Base-by-base conservation (phyloP, 2,329 filamentous ascomycete species). In the Sphaerulina vaccinii region DNA sequence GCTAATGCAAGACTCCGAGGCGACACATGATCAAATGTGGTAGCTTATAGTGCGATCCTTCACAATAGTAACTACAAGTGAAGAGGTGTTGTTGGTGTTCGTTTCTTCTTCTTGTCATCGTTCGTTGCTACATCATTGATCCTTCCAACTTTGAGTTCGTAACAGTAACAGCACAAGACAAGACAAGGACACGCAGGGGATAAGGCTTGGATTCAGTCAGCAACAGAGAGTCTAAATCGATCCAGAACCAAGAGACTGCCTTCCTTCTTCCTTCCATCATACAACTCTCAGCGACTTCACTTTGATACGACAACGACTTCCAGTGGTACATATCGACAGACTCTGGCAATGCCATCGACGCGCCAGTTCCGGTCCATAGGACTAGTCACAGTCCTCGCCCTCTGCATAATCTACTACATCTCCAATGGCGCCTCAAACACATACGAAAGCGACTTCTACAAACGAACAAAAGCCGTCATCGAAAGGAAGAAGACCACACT, bases 361-460 rank as follows among this genome's bases (percentile, higher is more conserved):
- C 84, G 89, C 59, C 84, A 88, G 62, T 66, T 89, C 63, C 84
- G 85, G 66, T 74, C 86, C 61, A 73, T 90, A 50, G 74, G 82
- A 58, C 75, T 91, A 63, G 75, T 85, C 51, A 76, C 84, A 50
- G 61, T 90, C 60, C 76, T 84, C 59, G 75, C 81, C 53, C 71
- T 92, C 54, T 72, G 92, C 60, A 77, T 85, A 39, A 73, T 86
- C 49, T 75, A 95, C 61, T 90, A 92, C 75, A 85, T 89, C 68
- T 86, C 85, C 16, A 80, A 79, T n/a, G 78, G 78, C 42, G 73
- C 80, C 46, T 77, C 79, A 51, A 73, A 79, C 43, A 75, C 76
- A 27, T 69, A 73, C 55, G 74, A 74, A 41, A 77, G 71, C 37
- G 77, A 79, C 62, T 83, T 83, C 71, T 82, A 84, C 69, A 74